These are phyloP conservation scores for Platismatia glauca DNA, from an alignment of 495 filamentous ascomycete genomes.

Conservation along the genomic window DNA sequence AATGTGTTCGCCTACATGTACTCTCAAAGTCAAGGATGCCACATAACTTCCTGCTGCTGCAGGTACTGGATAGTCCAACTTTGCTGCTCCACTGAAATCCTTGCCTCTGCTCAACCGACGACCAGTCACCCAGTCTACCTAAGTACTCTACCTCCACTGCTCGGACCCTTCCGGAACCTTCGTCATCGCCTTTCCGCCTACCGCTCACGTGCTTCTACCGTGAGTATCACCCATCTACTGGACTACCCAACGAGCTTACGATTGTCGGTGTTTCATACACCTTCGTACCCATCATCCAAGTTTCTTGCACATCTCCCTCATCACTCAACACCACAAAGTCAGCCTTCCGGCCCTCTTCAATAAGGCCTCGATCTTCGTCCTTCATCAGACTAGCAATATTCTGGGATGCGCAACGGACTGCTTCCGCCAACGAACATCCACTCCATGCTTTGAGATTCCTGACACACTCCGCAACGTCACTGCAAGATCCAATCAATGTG, in stretches of 20 bases:
- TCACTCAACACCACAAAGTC: conserved; percentile 41
- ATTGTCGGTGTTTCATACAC: conserved; percentile 20
- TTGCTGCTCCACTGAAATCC: too few species aligned
- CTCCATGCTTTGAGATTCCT: conserved; percentile 37
- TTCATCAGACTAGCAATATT: conserved; percentile 40
- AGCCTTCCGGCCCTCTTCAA: conserved; percentile 36
- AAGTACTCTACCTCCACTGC: too few species aligned
- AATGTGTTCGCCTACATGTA: too few species aligned
- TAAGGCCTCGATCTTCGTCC: conserved; percentile 31
- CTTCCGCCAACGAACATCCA: conserved; percentile 36
- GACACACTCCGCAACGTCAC: conserved; percentile 35
- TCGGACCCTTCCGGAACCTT: too few species aligned
- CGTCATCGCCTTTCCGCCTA: not conserved
- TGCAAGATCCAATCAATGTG: conserved; percentile 39
- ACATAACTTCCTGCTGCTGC: too few species aligned
- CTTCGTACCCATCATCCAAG: conserved; percentile 39
- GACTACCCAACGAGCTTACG: not conserved
- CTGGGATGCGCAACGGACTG: conserved; percentile 40
- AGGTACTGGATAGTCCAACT: too few species aligned
- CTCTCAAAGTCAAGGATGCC: too few species aligned
- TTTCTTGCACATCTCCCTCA: conserved; percentile 36
- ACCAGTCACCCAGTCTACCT: too few species aligned
- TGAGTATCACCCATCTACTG: not conserved
- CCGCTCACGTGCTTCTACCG: not conserved
- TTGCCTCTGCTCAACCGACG: too few species aligned